Evolutionary conservation across 176 grass and related monocot genomes (phyloP), one percentile per base, ranked within the genome.

Genomic region (Paspalum notatum): DNA sequence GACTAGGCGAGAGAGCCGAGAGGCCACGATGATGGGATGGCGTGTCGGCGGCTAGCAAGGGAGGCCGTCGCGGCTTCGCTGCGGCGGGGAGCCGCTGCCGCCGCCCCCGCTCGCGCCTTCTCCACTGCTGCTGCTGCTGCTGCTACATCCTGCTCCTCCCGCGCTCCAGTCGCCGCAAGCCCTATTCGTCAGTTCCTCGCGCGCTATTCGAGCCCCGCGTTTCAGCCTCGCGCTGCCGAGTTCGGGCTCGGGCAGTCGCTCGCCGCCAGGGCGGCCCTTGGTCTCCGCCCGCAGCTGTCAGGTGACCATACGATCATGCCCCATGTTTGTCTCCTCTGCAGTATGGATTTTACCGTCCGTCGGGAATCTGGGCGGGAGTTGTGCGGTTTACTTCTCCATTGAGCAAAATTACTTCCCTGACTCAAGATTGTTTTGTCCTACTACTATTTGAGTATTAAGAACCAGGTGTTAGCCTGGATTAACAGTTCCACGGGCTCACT

Each of bases 41-140:
- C 89, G 39, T 90, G 62, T 63, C 47, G 89, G 78, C 72, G 42
- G 21, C 65, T 82, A 27, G 58, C 65, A 27, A 72, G 22, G 72
- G 65, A 44, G 12, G 78, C 22, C 26, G 41, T 37, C 7, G 10
- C 63, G 26, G 76, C 57, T 41, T 59, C 52, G 54, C 83, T 77
- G 41, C 74, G 68, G 25, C 84, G 60, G 20, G 75, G 67, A 66
- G 25, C 16, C 12, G 55, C 39, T 41, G 9, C 3, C 44, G 7
- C 32, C 11, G 51, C 74, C 49, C 70, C 75, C 45, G 40, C 62
- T 22, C 61, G 24, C 39, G 1, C 53, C 80, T 82, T 74, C 74
- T 77, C 61, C 24, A 2, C 24, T 46, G 47, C 52, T 8, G 12
- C 27, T 21, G 37, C 66, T 12, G 38, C 74, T 11, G 25, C 9